Percentiles rank a stretch among this genome's conserved stretches.
These are phyloP conservation scores for Raffaelea ambrosiae DNA, from an alignment of 2,329 filamentous ascomycete species.

Conservation along the genomic window DNA sequence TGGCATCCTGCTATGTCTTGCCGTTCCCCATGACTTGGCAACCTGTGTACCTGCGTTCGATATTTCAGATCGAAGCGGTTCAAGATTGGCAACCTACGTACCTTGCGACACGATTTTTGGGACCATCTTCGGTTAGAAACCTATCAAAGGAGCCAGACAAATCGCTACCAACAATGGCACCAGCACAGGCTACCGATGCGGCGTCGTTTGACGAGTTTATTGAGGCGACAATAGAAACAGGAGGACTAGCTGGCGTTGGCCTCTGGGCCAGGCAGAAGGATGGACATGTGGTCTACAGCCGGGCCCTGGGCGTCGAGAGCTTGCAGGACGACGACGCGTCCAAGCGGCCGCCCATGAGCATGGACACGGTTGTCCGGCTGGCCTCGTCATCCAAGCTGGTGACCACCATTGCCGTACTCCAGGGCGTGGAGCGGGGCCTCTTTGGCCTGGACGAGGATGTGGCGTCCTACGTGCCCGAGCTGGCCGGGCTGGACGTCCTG, in stretches of 20 bases:
- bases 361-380: constrained; percentile 6
- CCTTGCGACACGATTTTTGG: too few species aligned
- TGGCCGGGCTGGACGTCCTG: constrained; percentile 33
- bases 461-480: constrained; percentile 29
- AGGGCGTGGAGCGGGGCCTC: constrained; percentile 8
- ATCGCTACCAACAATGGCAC: too few species aligned
- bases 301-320: constrained; percentile 4
- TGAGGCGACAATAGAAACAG: constrained; percentile 5
- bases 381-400: constrained; percentile 9
- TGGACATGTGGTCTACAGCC: background rate
- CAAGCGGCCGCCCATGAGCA: constrained; percentile 4
- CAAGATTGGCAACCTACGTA: too few species aligned
- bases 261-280: constrained; percentile 5
- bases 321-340: constrained; percentile 1
- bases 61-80: too few species aligned
- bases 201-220: constrained; percentile 9
- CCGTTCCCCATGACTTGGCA: too few species aligned
- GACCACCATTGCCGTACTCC: constrained; percentile 7
- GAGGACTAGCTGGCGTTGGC: constrained; percentile 6
- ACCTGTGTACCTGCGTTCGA: too few species aligned
- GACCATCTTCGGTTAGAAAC: too few species aligned
- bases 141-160: too few species aligned
- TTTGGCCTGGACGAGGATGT: constrained; percentile 8
- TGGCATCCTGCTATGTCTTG: too few species aligned
- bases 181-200: background rate